Percentiles rank a stretch among this genome's conserved stretches.
Conservation (phyloP, 1,284 basidiomycete genomes). For the Boletus sp. region DNA sequence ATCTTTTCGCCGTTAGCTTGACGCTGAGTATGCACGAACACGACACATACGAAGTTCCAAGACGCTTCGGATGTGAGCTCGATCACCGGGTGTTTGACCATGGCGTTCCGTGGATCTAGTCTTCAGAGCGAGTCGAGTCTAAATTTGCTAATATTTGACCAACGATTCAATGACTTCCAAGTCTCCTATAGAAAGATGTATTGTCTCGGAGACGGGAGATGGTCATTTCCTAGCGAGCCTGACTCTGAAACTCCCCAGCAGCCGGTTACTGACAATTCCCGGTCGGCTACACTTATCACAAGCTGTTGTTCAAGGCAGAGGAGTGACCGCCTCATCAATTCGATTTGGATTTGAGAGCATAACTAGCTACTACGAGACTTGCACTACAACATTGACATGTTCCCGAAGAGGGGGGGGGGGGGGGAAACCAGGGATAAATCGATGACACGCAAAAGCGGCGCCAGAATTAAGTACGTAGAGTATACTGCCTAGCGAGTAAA, state of each 20-base stretch:
- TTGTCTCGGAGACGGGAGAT: no score
- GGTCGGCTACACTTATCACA: no score
- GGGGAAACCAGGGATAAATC: constrained; percentile 3
- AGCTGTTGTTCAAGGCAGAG: not conserved
- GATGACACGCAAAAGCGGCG: constrained; percentile 9
- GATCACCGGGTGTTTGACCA: constrained; percentile 56
- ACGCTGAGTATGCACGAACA: constrained; percentile 1
- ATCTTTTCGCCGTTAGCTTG: constrained; percentile 45
- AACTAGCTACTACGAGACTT: constrained; percentile 9
- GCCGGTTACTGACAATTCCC: constrained; percentile 13
- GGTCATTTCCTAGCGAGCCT: no score
- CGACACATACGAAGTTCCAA: constrained; percentile 67
- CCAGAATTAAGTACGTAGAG: constrained; percentile 27
- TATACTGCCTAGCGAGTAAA: constrained; percentile 37
- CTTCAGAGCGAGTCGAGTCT: not conserved
- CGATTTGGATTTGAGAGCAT: constrained; percentile 6
- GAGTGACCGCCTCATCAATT: constrained; percentile 9
- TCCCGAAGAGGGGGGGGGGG: not conserved
- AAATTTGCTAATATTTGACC: no score
- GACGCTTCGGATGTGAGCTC: constrained; percentile 75
- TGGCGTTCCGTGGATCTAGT: constrained; percentile 9
- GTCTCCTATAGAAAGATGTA: no score
- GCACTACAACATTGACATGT: constrained; percentile 14
- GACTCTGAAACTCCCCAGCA: not conserved
- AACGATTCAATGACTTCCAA: no score